Percentiles rank a stretch among this genome's conserved stretches.
These are phyloP conservation scores for Waltergamsia citrina DNA, from an alignment of 2,329 filamentous ascomycete genomes.

Conservation along the genomic window DNA sequence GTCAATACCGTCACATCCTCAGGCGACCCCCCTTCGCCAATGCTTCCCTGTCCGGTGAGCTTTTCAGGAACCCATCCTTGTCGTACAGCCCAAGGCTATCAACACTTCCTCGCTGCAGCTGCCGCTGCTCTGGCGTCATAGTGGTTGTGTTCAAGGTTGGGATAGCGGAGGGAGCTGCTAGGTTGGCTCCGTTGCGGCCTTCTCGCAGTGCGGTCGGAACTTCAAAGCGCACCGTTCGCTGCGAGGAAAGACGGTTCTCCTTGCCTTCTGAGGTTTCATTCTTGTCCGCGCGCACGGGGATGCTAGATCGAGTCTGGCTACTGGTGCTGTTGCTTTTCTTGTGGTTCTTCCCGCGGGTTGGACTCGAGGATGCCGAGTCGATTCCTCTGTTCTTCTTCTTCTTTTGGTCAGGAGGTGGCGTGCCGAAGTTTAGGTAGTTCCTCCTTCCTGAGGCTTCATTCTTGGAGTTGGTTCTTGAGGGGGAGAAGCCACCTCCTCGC, in stretches of 20 bases:
- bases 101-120: conserved; percentile 12
- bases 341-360: conserved; percentile 6
- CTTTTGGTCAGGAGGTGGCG: conserved; percentile 8
- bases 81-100: conserved; percentile 35
- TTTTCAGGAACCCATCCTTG: conserved; percentile 32
- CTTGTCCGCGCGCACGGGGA: not conserved
- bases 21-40: conserved; percentile 10
- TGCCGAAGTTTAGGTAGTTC: conserved; percentile 38
- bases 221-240: conserved; percentile 9
- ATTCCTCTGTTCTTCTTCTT: conserved; percentile 10
- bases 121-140: not conserved
- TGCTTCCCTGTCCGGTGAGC: conserved; percentile 25
- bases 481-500: conserved; percentile 27
- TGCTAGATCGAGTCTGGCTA: not conserved
- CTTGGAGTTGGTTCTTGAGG: conserved; percentile 17
- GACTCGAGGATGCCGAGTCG: conserved; percentile 1
- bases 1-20: conserved; percentile 14
- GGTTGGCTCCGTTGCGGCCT: conserved; percentile 9
- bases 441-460: conserved; percentile 24
- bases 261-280: conserved; percentile 13
- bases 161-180: not conserved
- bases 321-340: conserved; percentile 8
- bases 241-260: conserved; percentile 14
- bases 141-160: not conserved
- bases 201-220: conserved; percentile 8